Base-by-base conservation (phyloP, 805 yeast species). In the Saturnispora kantuleensis region DNA sequence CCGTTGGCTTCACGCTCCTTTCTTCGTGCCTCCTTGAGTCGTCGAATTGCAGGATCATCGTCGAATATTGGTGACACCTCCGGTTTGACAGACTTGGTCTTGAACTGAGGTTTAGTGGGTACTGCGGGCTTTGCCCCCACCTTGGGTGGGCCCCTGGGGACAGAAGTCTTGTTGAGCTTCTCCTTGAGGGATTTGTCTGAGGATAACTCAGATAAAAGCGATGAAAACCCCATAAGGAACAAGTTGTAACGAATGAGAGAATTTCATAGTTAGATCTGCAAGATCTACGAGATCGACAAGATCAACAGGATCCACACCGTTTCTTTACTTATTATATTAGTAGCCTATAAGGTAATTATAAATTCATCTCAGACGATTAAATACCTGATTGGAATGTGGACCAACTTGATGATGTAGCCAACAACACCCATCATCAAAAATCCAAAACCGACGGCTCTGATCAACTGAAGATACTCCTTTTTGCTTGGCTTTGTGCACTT, bases 371-470 rank as follows among this genome's bases (percentile, higher is more conserved):
- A 88, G 56, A 88, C 96, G 69, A 89, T 86, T 71, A 87, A 79
- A 70, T 87, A 89, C 74, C 96, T 84, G 71, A 89, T 87, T 62
- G 97, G 97, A 59, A 89, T 89, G 69, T 89, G 97, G 57, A 89
- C 70, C 62, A 90, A 77, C 70, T 90, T 90, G 68, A 93, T 93
- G 59, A 81, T 84, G 69, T 88, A 90, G 47, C 98, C 98, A 59
- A 93, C 94, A 58, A 86, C 83, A 61, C 98, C 98, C 89, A 90
- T 93, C 78, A 90, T 90, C 56, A 90, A 71, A 68, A 90, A 90
- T 55, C 98, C 98, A 52, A 89, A 74, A 58, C 97, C 97, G 43
- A 90, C 97, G 43, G 97, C 97, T 68, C 93, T 84, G 52, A 93
- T 76, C 60, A 90, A 84, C 66, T 83, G 82, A 48, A 80, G 57